phyloP scores from a whole-genome alignment of 2,329 filamentous ascomycete genomes.

The Daldinia sp. region DNA sequence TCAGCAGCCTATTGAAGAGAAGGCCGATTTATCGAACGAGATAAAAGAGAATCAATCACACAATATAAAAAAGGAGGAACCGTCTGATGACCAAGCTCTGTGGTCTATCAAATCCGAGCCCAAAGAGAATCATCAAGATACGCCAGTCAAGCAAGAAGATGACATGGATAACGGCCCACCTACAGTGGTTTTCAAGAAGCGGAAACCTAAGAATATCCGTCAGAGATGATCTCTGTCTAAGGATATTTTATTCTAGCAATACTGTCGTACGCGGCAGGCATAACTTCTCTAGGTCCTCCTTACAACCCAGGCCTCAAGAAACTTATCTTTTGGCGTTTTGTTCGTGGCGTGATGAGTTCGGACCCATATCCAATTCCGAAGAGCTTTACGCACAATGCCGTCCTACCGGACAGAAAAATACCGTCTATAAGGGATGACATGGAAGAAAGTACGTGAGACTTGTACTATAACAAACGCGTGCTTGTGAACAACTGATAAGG shows the following conservation, averaged over 20 bases:
- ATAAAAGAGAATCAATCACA: constrained; percentile 56
- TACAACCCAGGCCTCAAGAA: not conserved
- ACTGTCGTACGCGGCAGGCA: not conserved
- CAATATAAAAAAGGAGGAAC: constrained; percentile 59
- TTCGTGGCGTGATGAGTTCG: not conserved
- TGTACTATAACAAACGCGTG: not conserved
- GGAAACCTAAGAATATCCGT: constrained; percentile 75
- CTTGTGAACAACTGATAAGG: not conserved
- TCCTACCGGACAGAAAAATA: not conserved
- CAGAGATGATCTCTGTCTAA: constrained; percentile 61
- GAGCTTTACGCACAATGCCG: not conserved
- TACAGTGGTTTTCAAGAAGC: constrained; percentile 81
- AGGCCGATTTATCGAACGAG: constrained; percentile 49
- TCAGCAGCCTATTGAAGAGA: constrained; percentile 31
- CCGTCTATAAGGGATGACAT: not conserved
- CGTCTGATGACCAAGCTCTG: constrained; percentile 42
- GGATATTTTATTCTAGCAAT: not conserved
- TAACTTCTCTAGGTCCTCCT: not conserved
- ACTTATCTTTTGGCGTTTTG: not conserved
- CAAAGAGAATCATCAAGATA: constrained; percentile 8
- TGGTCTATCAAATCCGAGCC: constrained; percentile 23
- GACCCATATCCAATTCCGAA: not conserved
- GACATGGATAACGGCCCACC: constrained; percentile 47
- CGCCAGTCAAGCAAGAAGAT: constrained; percentile 51
- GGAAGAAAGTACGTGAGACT: not conserved